These are phyloP conservation scores for Talaromyces sp. DNA, from an alignment of 2,329 filamentous ascomycete species.

Conservation along the genomic window DNA sequence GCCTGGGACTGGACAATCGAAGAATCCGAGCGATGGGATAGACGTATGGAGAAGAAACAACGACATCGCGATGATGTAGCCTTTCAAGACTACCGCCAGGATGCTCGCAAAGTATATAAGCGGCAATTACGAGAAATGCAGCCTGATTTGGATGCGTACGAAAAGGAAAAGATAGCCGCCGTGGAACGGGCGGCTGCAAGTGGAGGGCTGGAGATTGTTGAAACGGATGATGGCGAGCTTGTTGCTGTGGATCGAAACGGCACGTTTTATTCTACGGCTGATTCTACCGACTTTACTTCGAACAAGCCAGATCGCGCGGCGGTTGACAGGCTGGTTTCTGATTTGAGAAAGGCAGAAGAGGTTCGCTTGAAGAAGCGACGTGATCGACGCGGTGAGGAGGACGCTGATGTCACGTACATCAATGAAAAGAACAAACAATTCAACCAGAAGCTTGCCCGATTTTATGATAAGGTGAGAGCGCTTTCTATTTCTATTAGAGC, in stretches of 20 bases:
- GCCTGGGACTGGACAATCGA: conserved; percentile 99
- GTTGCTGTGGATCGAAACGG: conserved; percentile 91
- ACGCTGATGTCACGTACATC: conserved; percentile 94
- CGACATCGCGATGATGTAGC: conserved; percentile 78
- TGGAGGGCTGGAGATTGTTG: conserved; percentile 86
- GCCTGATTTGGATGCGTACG: conserved; percentile 79
- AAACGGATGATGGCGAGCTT: conserved; percentile 91
- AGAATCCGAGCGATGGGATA: conserved; percentile 91
- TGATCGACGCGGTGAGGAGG: conserved; percentile 77
- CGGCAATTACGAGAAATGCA: conserved; percentile 75
- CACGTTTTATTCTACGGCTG: conserved; percentile 83
- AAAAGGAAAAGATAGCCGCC: conserved; percentile 77
- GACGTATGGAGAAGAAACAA: conserved; percentile 79
- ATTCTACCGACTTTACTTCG: conserved; percentile 74
- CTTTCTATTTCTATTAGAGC: neutral
- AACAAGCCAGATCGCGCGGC: conserved; percentile 85
- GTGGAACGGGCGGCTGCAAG: conserved; percentile 80
- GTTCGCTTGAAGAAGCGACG: conserved; percentile 78
- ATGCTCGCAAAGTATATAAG: conserved; percentile 91
- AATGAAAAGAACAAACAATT: conserved; percentile 99
- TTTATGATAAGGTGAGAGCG: conserved; percentile 77
- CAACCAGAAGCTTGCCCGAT: conserved; percentile 91
- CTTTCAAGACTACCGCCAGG: conserved; percentile 83
- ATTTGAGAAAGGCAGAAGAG: conserved; percentile 86
- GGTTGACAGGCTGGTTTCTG: conserved; percentile 80